These are phyloP conservation scores for Oryza punctata DNA, from an alignment of 176 grass and related monocot species.

Conservation along the genomic window DNA sequence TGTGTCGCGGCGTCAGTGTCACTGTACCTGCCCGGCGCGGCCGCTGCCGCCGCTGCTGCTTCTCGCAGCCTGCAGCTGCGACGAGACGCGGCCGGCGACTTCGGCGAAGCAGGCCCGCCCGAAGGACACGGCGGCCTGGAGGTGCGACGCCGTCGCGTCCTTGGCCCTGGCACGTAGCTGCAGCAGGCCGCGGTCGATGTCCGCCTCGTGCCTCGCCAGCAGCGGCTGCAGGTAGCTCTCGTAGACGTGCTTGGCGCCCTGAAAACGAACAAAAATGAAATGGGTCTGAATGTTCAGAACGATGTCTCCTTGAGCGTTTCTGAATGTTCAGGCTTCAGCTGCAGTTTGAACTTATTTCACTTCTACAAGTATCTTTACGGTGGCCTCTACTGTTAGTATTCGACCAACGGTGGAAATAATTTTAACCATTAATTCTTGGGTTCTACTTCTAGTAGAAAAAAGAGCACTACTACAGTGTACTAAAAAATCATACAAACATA, in stretches of 20 bases:
- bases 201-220: slow-evolving; percentile 60
- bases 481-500: no score
- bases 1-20: not conserved
- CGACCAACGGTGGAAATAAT: no score
- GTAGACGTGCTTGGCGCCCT: slow-evolving; percentile 66
- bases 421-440: no score
- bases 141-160: slow-evolving; percentile 44
- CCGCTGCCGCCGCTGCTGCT: not conserved
- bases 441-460: no score
- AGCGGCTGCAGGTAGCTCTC: slow-evolving; percentile 53
- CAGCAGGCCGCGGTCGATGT: slow-evolving; percentile 58
- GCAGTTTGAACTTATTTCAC: no score
- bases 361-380: no score
- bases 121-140: slow-evolving; percentile 31
- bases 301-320: not conserved
- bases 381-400: no score
- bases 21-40: slow-evolving; percentile 23
- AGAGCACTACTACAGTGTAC: no score
- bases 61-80: slow-evolving; percentile 29
- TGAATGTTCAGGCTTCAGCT: not conserved
- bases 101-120: slow-evolving; percentile 45
- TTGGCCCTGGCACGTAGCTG: slow-evolving; percentile 50
- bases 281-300: not conserved
- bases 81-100: slow-evolving; percentile 29
- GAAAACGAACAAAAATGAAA: not conserved